Conservation (phyloP, 345 rosid genomes). For the Gossypium rotundifolium region DNA sequence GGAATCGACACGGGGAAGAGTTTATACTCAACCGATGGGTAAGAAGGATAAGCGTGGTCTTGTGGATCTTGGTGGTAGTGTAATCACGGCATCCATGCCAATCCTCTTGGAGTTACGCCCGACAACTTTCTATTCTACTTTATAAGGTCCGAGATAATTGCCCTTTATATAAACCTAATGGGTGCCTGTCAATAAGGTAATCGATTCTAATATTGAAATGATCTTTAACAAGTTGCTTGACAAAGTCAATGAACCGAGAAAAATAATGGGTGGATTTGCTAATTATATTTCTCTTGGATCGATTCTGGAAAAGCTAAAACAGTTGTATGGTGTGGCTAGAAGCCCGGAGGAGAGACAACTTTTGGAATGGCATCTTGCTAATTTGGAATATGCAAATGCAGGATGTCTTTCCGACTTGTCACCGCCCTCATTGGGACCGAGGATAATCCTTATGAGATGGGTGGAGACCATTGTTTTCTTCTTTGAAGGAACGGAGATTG, state of each 20-base stretch:
- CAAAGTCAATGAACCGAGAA: slow-evolving; percentile 81
- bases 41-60: slow-evolving; percentile 50
- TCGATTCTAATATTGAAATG: slow-evolving; percentile 58
- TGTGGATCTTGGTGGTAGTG: slow-evolving; percentile 92
- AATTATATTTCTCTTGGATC: slow-evolving; percentile 67
- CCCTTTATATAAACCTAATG: slow-evolving; percentile 77
- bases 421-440: slow-evolving; percentile 95
- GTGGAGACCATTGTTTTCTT: slow-evolving; percentile 97
- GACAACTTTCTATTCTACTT: slow-evolving; percentile 89
- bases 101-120: slow-evolving; percentile 94
- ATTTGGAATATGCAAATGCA: slow-evolving; percentile 94
- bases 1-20: slow-evolving; percentile 92
- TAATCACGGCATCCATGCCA: slow-evolving; percentile 93
- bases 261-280: slow-evolving; percentile 58
- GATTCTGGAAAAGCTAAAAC: slow-evolving; percentile 74
- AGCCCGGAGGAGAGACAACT: slow-evolving; percentile 63
- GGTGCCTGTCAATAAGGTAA: slow-evolving; percentile 59
- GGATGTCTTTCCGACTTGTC: slow-evolving; percentile 89
- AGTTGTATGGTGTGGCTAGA: slow-evolving; percentile 57
- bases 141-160: slow-evolving; percentile 92
- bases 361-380: slow-evolving; percentile 94
- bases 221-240: slow-evolving; percentile 88
- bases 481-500: slow-evolving; percentile 91
- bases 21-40: slow-evolving; percentile 87
- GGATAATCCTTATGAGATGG: slow-evolving; percentile 99